Conservation (phyloP, 73 alveolate genomes). For the Symbiodinium pilosum region DNA sequence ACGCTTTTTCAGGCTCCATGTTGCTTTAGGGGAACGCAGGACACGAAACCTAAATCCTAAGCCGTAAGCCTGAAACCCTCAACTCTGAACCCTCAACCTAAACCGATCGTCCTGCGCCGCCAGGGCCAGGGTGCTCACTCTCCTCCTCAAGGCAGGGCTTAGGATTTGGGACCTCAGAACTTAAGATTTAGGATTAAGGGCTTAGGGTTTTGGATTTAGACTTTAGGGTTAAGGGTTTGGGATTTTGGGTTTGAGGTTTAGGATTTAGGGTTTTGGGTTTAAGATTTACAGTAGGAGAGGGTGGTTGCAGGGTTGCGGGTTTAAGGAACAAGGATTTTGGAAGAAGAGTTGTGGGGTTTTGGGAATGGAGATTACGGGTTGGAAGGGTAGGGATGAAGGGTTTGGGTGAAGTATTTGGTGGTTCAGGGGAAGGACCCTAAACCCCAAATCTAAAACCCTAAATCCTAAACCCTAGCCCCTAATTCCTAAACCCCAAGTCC, state of each 20-base stretch:
- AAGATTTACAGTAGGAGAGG: too few relatives aligned
- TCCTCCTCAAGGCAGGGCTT: background rate
- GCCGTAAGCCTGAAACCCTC: background rate
- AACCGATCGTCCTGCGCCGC: background rate
- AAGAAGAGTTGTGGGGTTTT: background rate
- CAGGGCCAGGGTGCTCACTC: conserved; percentile 39
- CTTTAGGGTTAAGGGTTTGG: background rate
- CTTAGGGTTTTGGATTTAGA: background rate
- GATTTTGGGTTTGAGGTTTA: background rate
- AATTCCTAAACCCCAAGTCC: background rate
- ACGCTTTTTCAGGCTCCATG: too few relatives aligned
- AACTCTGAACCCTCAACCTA: background rate
- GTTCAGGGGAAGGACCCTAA: background rate
- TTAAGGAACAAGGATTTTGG: too few relatives aligned
- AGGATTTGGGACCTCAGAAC: background rate
- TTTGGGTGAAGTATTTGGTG: too few relatives aligned
- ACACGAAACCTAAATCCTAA: background rate
- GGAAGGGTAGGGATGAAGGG: background rate
- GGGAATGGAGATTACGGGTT: background rate
- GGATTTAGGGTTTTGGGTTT: background rate
- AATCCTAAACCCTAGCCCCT: too few relatives aligned
- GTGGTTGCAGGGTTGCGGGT: too few relatives aligned
- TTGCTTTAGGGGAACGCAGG: too few relatives aligned
- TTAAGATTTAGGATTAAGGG: background rate
- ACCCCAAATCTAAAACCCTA: too few relatives aligned